These are phyloP conservation scores for Simplicillium aogashimaense DNA, from an alignment of 2,329 filamentous ascomycete species.

Conservation along the genomic window DNA sequence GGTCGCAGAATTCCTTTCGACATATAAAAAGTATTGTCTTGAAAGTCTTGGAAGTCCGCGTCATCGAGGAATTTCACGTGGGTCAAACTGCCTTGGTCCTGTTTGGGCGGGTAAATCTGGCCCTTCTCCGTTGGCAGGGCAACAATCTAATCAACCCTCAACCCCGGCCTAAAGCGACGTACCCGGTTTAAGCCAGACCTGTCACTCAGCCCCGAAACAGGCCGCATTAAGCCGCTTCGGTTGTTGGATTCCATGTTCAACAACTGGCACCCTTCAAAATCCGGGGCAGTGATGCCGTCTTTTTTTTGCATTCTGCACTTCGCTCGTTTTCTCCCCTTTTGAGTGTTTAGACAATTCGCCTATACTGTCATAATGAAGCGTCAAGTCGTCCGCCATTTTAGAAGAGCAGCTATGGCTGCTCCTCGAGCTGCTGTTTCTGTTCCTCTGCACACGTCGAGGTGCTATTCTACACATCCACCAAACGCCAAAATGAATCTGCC, in stretches of 20 bases:
- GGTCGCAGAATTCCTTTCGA: background rate
- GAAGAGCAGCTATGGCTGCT: conserved; percentile 14
- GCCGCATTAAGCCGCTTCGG: conserved; percentile 27
- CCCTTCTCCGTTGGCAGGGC: conserved; percentile 24
- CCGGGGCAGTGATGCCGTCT: conserved; percentile 4
- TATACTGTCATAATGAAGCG: conserved; percentile 19
- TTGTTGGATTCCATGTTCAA: conserved; percentile 1
- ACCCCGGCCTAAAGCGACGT: background rate
- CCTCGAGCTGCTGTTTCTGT: background rate
- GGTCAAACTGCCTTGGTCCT: background rate
- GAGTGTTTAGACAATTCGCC: background rate
- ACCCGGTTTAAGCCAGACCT: too few species aligned
- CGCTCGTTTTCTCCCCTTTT: conserved; percentile 4
- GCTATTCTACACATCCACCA: conserved; percentile 47
- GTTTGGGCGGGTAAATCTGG: conserved; percentile 11
- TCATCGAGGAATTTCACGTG: too few species aligned
- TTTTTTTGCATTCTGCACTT: conserved; percentile 7
- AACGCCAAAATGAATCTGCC: conserved; percentile 69
- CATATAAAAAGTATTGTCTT: too few species aligned
- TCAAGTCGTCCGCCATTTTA: conserved; percentile 18
- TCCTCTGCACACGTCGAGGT: conserved; percentile 10
- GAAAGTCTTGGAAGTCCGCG: too few species aligned
- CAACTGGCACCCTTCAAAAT: conserved; percentile 8
- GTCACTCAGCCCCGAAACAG: conserved; percentile 16
- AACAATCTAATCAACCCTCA: conserved; percentile 25